These are phyloP conservation scores for Hirschfeldia incana DNA, from an alignment of 345 rosid species.

Conservation along the genomic window DNA sequence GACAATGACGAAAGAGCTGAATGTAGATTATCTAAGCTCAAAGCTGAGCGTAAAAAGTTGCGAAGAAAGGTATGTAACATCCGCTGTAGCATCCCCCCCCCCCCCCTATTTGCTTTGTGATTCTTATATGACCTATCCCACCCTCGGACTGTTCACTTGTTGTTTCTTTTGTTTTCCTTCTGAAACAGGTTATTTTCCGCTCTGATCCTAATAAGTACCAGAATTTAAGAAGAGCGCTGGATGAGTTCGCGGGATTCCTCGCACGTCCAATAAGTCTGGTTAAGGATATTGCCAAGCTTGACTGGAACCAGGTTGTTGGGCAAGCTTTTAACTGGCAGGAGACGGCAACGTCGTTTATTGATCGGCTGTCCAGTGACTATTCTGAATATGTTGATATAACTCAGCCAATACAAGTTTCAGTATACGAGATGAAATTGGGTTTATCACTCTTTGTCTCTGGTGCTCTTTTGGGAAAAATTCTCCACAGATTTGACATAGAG, in stretches of 20 bases:
- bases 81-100: background rate
- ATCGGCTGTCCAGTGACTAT: slow-evolving; percentile 63
- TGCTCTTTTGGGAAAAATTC: slow-evolving; percentile 45
- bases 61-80: slow-evolving; percentile 61
- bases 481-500: slow-evolving; percentile 46
- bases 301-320: slow-evolving; percentile 52
- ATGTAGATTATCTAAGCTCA: slow-evolving; percentile 48
- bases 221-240: slow-evolving; percentile 60
- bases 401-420: slow-evolving; percentile 91
- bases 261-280: slow-evolving; percentile 46
- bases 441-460: slow-evolving; percentile 62
- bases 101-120: background rate
- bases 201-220: slow-evolving; percentile 63
- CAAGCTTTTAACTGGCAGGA: slow-evolving; percentile 84
- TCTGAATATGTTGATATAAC: slow-evolving; percentile 65
- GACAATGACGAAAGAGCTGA: slow-evolving; percentile 48
- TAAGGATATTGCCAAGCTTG: slow-evolving; percentile 43
- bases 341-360: slow-evolving; percentile 65
- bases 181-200: slow-evolving; percentile 74
- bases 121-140: background rate
- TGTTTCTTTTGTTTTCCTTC: slow-evolving; percentile 19
- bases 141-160: slow-evolving; percentile 19
- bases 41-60: slow-evolving; percentile 50
- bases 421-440: slow-evolving; percentile 89
- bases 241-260: slow-evolving; percentile 59